Base-by-base conservation (phyloP, 1,284 basidiomycete species). In the Macrocystidia cucumis region DNA sequence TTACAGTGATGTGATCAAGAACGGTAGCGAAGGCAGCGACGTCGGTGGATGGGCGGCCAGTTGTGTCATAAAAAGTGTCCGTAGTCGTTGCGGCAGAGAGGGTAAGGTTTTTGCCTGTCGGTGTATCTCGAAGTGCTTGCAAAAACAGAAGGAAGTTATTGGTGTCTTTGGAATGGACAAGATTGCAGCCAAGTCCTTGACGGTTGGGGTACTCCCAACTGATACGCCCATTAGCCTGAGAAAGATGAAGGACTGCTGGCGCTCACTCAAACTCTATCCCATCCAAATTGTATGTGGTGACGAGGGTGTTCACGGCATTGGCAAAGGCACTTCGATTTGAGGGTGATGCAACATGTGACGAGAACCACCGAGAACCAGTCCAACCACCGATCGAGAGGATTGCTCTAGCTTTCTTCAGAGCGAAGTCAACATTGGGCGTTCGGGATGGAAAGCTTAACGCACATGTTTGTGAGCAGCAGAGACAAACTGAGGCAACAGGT, bases 161-260 rank as follows among this genome's bases (percentile, higher is more conserved):
- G 0, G 80, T 80, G 56, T 95, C 91, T 38, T 72, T 53, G 2
- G 65, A 44, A 21, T 72, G 72, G 38, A 79, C 59, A 4, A 55
- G 56, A 57, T 93, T 93, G 51, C 85, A 87, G 6, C 72, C 69
- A n/a, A 85, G 70, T 16, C 88, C 89, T 37, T 64, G 63, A 11
- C 61, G 61, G 19, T 68, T 74, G 19, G 91, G 91, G 52, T 87
- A 92, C 54, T 92, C 90, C 90, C 89, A 92, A 54, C 91, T 91
- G 43, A 25, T 40, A 18, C 14, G 25, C 14, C 40, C 27, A 35
- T 45, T 16, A 33, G 26, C 7, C 9, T 30, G 12, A 29, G 24
- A 29, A 34, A 28, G 30, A n/a, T 4, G 23, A 18, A 14, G 11
- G 11, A 30, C 13, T 14, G 34, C 29, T 28, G 16, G 34, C 18